Evolutionary conservation across 169 alveolate species (phyloP).

Genomic region (Eimeria acervulina): DNA sequence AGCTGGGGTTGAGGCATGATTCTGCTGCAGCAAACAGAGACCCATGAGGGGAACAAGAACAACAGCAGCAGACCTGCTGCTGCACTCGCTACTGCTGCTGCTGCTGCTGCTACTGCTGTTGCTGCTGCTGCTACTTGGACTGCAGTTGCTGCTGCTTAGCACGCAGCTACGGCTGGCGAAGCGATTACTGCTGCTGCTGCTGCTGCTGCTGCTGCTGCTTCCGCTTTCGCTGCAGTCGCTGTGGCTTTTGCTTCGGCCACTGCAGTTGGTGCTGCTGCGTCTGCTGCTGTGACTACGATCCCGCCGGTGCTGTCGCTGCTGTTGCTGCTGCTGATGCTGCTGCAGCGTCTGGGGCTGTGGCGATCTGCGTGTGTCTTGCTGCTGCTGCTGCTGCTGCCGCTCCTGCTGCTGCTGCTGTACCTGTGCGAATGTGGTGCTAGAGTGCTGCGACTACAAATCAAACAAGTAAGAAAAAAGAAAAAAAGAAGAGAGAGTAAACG

Average conservation of each 20-base stretch:
- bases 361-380: not conserved
- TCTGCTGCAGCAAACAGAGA: conserved; percentile 23
- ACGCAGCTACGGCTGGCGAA: not conserved
- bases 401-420: not conserved
- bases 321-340: not conserved
- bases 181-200: not conserved
- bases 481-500: too few species aligned
- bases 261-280: not conserved
- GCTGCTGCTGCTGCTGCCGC: not conserved
- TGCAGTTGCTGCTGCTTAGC: not conserved
- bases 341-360: not conserved
- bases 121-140: not conserved
- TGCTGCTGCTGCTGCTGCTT: not conserved
- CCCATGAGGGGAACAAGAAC: conserved; percentile 21
- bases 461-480: not conserved
- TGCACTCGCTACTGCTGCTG: not conserved
- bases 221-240: not conserved
- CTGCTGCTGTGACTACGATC: conserved; percentile 8
- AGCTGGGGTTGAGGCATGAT: conserved; percentile 47
- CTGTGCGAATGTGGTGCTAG: not conserved
- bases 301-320: conserved; percentile 12
- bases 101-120: not conserved
- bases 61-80: conserved; percentile 36
- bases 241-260: not conserved
- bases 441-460: not conserved